Evolutionary conservation across 2,329 filamentous ascomycete genomes (phyloP), one percentile per base, ranked within the genome.

Genomic region (Neodidymelliopsis sp.): DNA sequence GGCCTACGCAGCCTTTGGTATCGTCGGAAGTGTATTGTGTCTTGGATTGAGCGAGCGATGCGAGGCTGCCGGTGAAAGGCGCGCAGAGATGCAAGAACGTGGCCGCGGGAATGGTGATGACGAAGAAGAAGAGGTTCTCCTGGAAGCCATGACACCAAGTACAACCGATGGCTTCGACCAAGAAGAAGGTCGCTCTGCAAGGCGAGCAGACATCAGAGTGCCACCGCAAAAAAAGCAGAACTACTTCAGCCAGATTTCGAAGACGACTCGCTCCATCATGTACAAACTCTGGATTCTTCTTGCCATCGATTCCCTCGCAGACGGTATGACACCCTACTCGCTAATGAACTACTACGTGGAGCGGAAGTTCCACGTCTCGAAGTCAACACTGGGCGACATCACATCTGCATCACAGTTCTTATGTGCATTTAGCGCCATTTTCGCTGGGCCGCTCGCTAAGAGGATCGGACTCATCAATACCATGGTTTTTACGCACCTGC

Each of bases 231-330:
- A 71, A 68, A 56, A 76, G 68, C 56, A 59, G 38, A 59, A 58
- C 24, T 69, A 67, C 44, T 71, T 88, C 29, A 62, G 62, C 25
- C 69, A 83, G 52, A 86, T 88, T 40, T 87, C 85, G 0, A 66
- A 71, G 1, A 71, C 79, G 11, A 86, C 85, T 0, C 77, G 80
- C 10, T 76, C 74, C 2, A 77, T 84, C 60, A 85, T 88, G 79
- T 82, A 81, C 67, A 82, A 83, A 39, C 74, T 88, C 3, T 88
- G 85, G 83, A 80, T 86, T 49, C 77, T 88, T 6, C 76, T 89
- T 8, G 79, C 81, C 16, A 74, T 88, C 18, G 86, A 88, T 69
- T 84, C 83, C 2, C 74, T 87, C 8, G 83, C 85, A 11, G 84
- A 87, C 57, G 84, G 85, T 18, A 87, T 88, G 69, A 68, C 63